Evolutionary conservation across 441 rosid species (phyloP), one percentile per base, ranked within the genome.

Genomic region (Manihot esculenta): DNA sequence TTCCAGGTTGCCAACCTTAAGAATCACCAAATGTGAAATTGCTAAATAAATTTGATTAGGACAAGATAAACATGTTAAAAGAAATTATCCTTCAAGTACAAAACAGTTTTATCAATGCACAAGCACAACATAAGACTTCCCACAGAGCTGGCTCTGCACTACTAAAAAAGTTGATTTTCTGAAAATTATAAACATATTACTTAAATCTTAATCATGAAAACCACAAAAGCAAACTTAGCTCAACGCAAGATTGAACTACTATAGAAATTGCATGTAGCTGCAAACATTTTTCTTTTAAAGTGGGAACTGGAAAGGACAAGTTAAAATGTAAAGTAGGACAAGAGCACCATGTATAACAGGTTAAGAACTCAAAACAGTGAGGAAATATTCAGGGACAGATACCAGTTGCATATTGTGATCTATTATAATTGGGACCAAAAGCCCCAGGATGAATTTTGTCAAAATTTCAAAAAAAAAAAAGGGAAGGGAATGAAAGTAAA

Each of bases 1-100:
- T 80, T 72, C 99, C 99, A 81, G 99, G 98, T 76, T 91, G 94
- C 97, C 99, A 95, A 69, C 99, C 99, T 95, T 76, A 49, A 81
- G 21, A 78, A 76, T 57, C 66, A 82, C 59, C 71, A 74, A 78
- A 81, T 35, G 60, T 21, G 24, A 50, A 78, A 75, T 5, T 27
- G 71, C 53, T 73, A n/a, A 79, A 48, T 48, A 62, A 11, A 56
- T 56, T 23, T 26, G n/a, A n/a, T 41, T 45, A 5, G 23, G 13
- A 51, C 6, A 23, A 56, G 5, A 30, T 18, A 24, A 58, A 21
- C 63, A 69, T 9, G 0, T 8, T 24, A 30, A 18, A 27, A n/a
- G n/a, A 23, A 1, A 50, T 42, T 38, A 11, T 42, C 26, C 47
- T 66, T 59, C 59, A 45, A 49, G 49, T 23, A 41, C 13, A 24